Evolutionary conservation across 2,329 filamentous ascomycete species (phyloP), one percentile per base, ranked within the genome.

Genomic region (Diaporthe sp.): DNA sequence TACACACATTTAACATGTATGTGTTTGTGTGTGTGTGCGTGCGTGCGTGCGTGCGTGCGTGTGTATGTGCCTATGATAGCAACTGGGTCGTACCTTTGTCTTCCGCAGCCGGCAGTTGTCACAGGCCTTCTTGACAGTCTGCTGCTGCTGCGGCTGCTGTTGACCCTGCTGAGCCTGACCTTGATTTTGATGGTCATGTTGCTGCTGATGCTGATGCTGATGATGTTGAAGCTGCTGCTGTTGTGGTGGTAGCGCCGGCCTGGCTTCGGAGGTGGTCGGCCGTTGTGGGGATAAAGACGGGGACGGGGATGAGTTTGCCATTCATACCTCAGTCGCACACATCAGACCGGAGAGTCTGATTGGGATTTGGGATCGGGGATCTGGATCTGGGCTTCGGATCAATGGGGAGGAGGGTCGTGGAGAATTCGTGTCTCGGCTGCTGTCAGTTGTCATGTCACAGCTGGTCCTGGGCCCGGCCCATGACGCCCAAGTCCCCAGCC

Each of bases 291-390:
- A 66, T 50, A 51, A 55, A 50, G 71, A 72, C 61, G 61, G 59
- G 51, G 71, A 72, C 61, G 71, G 61, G 65, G 71, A 72, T 65
- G 71, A 72, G 71, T 66, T 58, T 66, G 71, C 71, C 71, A 72
- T 72, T 68, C 71, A 72, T 50, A 44, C 44, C 61, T 66, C 61
- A 66, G 61, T 66, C 44, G 30, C 61, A 66, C 59, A 51, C 30
- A 66, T 30, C 61, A 66, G 61, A 37, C 61, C 59, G n/a, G n/a
- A 51, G 61, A 66, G 44, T 66, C 44, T 66, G 61, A 51, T 66
- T 51, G 44, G 61, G 61, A 66, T 51, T 66, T 32, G n/a, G 44
- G 61, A 66, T 66, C 61, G 61, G 61, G 59, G 61, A 66, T 50
- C 42, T 50, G 61, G 61, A 66, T 66, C 61, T 66, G 61, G 61